Evolutionary conservation across 2,329 filamentous ascomycete genomes (phyloP).

Genomic region (Phialophora macrospora): DNA sequence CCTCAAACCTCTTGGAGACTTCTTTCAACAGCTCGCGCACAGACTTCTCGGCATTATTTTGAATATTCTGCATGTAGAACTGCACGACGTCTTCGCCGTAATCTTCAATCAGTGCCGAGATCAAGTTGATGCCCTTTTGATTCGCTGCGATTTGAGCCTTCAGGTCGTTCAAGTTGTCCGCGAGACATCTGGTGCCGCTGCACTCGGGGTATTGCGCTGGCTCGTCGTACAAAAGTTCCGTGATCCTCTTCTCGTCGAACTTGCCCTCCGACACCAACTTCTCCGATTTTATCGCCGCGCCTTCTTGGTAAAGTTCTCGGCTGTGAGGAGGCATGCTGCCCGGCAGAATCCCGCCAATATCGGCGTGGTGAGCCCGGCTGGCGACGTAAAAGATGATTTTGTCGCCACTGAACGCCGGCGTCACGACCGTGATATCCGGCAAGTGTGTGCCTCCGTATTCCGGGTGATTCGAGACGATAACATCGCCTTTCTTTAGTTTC

Average conservation of each 20-base stretch:
- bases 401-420: constrained; percentile 70
- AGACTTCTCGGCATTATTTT: constrained; percentile 76
- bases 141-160: constrained; percentile 88
- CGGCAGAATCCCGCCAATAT: constrained; percentile 81
- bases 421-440: constrained; percentile 81
- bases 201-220: constrained; percentile 77
- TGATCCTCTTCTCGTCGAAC: constrained; percentile 78
- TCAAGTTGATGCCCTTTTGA: constrained; percentile 80
- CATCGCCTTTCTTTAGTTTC: constrained; percentile 77
- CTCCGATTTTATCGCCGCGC: constrained; percentile 67
- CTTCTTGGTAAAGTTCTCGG: constrained; percentile 67
- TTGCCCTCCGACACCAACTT: constrained; percentile 57
- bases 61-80: constrained; percentile 82
- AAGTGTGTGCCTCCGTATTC: constrained; percentile 84
- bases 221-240: constrained; percentile 71
- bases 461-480: constrained; percentile 82
- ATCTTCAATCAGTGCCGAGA: constrained; percentile 74
- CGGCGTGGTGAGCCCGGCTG: constrained; percentile 78
- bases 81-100: constrained; percentile 78
- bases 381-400: constrained; percentile 83
- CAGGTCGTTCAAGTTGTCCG: constrained; percentile 83
- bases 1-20: constrained; percentile 71
- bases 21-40: constrained; percentile 75
- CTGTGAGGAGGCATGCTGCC: constrained; percentile 84
- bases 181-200: constrained; percentile 76